Base-by-base conservation (phyloP, 371 early-diverging fungal genomes). In the Mortierella sp. region DNA sequence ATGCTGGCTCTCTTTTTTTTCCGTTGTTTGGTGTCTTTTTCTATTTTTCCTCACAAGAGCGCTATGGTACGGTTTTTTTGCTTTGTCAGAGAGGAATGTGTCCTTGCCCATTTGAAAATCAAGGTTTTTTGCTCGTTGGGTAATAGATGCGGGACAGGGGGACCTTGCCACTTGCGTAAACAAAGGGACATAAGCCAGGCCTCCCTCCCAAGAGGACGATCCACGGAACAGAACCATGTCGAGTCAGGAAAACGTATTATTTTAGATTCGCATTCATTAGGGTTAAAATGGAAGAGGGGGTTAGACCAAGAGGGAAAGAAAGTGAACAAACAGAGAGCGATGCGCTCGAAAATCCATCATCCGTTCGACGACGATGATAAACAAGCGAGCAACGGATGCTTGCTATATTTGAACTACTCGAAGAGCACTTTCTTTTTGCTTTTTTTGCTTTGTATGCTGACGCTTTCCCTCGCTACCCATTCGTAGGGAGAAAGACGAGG, bases 11-110 rank as follows among this genome's bases (percentile, higher is more conserved):
- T 18, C 18, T 68, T 65, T 65, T 65, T 35, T 14, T 63, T 63
- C 35, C 3, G 35, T 35, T 65, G 8, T 38, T 12, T 60, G 14
- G 18, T 65, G 38, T 38, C 24, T 38, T 38, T 65, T 68, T 68
- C 68, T 68, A 68, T 68, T 68, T 63, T 63, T 68, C 68, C 43
- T 41, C 24, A 68, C 21, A 68, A 68, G 41, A 68, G 68, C 68
- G 43, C 68, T 38, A 7, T 68, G 63, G 63, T 63, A 16, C 38
- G 35, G 2, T 63, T 63, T 63, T 63, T 56, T 27, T 68, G 68
- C 68, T 68, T 68, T 68, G 68, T 68, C 68, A 68, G 68, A 41
- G 68, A 68, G 68, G 68, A 68, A 68, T 68, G 68, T 68, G 68
- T 68, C 68, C 41, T 38, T 68, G 24, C 68, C 38, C 32, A 38